Conservation (phyloP, 306 rosid species). For the Arachis hypogaea region DNA sequence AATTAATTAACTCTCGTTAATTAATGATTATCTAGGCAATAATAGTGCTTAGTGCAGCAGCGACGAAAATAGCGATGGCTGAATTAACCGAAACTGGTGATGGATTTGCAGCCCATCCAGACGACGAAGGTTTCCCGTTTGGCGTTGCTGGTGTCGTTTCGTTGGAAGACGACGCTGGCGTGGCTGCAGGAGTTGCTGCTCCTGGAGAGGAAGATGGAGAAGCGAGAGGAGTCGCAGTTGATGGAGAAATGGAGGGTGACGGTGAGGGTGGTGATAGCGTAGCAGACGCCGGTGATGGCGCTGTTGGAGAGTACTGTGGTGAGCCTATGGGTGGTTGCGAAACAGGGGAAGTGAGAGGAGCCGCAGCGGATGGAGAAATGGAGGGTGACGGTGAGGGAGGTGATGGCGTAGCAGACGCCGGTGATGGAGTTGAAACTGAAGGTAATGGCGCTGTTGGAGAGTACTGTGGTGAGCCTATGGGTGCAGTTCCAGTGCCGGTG, state of each 20-base stretch:
- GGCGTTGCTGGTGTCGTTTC: no score
- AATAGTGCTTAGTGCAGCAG: background rate
- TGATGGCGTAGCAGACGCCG: background rate
- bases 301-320: no score
- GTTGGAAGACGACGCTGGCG: background rate
- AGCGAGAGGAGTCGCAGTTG: background rate
- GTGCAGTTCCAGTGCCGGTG: background rate
- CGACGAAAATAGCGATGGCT: slow-evolving; percentile 38
- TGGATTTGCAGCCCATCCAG: slow-evolving; percentile 38
- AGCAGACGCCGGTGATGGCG: no score
- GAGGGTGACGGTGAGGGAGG: slow-evolving; percentile 1
- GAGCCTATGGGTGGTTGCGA: background rate
- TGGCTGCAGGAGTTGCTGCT: background rate
- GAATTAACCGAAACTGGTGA: slow-evolving; percentile 32
- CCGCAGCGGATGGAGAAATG: background rate
- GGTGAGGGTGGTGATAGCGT: no score
- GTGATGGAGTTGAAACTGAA: slow-evolving; percentile 12
- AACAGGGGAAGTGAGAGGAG: background rate
- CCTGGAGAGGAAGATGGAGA: background rate
- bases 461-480: no score
- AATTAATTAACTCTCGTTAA: no score
- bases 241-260: background rate
- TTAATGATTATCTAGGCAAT: no score
- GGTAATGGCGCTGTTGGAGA: slow-evolving; percentile 13
- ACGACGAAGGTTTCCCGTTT: background rate